phyloP scores from a whole-genome alignment of 495 filamentous ascomycete genomes.

The Aspergillus olivimuriae region DNA sequence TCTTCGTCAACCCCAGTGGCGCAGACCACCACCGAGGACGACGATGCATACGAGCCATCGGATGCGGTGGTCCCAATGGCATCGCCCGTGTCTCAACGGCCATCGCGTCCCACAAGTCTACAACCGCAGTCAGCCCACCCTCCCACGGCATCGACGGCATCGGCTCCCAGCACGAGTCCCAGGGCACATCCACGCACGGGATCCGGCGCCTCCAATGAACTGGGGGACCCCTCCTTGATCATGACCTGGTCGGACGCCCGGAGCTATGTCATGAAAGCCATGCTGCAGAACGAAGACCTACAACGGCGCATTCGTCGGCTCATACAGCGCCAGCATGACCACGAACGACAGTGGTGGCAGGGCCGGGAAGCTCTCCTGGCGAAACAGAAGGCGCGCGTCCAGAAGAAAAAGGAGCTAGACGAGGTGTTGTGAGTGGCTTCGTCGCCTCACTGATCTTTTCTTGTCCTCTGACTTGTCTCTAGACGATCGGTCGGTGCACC shows the following conservation, averaged over 20 bases:
- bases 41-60: conserved; percentile 20
- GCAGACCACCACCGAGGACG: conserved; percentile 3
- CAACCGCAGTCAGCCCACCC: no score
- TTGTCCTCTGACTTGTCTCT: conserved; percentile 1
- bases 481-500: conserved; percentile 39
- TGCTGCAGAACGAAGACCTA: conserved; percentile 44
- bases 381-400: conserved; percentile 41
- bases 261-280: conserved; percentile 53
- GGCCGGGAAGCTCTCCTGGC: conserved; percentile 44
- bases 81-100: not conserved
- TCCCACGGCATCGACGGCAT: no score
- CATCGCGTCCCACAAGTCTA: no score
- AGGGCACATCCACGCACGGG: not conserved
- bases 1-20: not conserved
- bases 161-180: conserved; percentile 5
- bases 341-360: conserved; percentile 61
- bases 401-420: conserved; percentile 49
- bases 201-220: no score
- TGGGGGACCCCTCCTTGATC: conserved; percentile 49
- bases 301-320: conserved; percentile 42
- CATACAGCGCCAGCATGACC: conserved; percentile 55
- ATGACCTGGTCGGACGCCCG: conserved; percentile 60
- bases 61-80: conserved; percentile 5
- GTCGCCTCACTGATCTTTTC: not conserved
- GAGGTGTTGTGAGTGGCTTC: conserved; percentile 34